Evolutionary conservation across 495 filamentous ascomycete genomes (phyloP), one percentile per base, ranked within the genome.

Genomic region (Stereocaulon alpinum): DNA sequence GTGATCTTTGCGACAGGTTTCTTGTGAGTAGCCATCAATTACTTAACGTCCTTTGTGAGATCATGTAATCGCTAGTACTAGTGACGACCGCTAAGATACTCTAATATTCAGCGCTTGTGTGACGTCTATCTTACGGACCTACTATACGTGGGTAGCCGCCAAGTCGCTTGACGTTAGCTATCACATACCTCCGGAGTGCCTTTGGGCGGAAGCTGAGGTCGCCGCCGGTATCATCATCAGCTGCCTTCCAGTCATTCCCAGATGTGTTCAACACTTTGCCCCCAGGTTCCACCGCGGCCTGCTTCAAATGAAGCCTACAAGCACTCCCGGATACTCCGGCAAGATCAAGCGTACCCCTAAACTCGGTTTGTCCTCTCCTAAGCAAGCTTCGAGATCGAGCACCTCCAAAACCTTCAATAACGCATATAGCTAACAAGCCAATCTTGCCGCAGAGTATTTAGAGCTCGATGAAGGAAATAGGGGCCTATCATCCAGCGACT

Each of bases 1-100:
- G 50, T 37, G 2, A 20, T 64, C 4, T 67, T 67, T 51, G 65
- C 55, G 14, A 58, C 41, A 0, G 65, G 65, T n/a, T 20, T 61
- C 20, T 45, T 55, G 61, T 66, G 42, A 52, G 61, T 59, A 9
- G 1, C 9, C 30, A 11, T 29, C 10, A 6, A 14, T 37, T 42
- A 14, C 6, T n/a, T 4, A 17, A 11, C 15, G n/a, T 20, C 17
- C 12, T 41, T 58, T 42, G 37, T 18, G 2, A 1, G 0, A 11
- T 1, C 3, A 27, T 5, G 4, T 40, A 4, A 14, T 40, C 1
- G 10, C 40, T 29, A 7, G 11, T n/a, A 6, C 9, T 27, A 48
- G 3, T 40, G 22, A 37, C 12, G 22, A 6, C 18, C 40, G 27
- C 34, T 29, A 11, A 32, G 3, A 40, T 20, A 1, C 34, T 32